Evolutionary conservation across 2,329 filamentous ascomycete genomes (phyloP).

Genomic region (Diplodia scrobiculata): DNA sequence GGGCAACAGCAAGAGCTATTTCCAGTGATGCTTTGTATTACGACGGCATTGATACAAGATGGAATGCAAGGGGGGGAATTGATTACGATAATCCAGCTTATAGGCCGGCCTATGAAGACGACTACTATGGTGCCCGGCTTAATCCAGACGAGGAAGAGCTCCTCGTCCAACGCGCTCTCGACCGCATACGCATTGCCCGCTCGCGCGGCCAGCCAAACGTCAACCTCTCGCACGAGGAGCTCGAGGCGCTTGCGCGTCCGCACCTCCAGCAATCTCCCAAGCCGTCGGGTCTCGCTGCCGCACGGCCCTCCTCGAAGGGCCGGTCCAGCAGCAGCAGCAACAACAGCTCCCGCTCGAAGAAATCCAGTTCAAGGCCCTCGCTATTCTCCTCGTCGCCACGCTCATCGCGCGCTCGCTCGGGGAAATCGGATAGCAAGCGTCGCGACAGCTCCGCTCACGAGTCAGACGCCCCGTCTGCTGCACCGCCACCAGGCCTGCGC

Average conservation of each 20-base stretch:
- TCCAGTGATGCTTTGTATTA: constrained; percentile 54
- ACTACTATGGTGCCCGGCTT: constrained; percentile 42
- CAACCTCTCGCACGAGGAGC: constrained; percentile 74
- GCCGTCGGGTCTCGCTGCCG: constrained; percentile 36
- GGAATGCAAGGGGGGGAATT: constrained; percentile 37
- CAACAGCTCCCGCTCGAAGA: constrained; percentile 44
- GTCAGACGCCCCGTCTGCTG: constrained; percentile 33
- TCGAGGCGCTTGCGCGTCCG: constrained; percentile 60
- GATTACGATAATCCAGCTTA: constrained; percentile 47
- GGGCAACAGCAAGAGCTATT: constrained; percentile 36
- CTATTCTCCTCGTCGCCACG: constrained; percentile 35
- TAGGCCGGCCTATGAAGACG: constrained; percentile 54
- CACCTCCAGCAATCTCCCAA: constrained; percentile 36
- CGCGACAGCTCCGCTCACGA: constrained; percentile 34
- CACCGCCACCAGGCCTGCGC: constrained; percentile 50
- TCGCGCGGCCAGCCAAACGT: constrained; percentile 76
- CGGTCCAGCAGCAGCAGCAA: constrained; percentile 38
- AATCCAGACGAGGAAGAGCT: constrained; percentile 65
- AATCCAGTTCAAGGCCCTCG: constrained; percentile 36
- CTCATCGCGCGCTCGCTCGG: constrained; percentile 35
- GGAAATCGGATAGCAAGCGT: constrained; percentile 38
- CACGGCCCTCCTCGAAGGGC: constrained; percentile 39
- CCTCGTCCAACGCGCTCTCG: constrained; percentile 74
- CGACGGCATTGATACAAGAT: constrained; percentile 47
- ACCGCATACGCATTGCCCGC: constrained; percentile 76